These are phyloP conservation scores for Thermochaetoides dissita DNA, from an alignment of 2,329 filamentous ascomycete genomes.

Conservation along the genomic window DNA sequence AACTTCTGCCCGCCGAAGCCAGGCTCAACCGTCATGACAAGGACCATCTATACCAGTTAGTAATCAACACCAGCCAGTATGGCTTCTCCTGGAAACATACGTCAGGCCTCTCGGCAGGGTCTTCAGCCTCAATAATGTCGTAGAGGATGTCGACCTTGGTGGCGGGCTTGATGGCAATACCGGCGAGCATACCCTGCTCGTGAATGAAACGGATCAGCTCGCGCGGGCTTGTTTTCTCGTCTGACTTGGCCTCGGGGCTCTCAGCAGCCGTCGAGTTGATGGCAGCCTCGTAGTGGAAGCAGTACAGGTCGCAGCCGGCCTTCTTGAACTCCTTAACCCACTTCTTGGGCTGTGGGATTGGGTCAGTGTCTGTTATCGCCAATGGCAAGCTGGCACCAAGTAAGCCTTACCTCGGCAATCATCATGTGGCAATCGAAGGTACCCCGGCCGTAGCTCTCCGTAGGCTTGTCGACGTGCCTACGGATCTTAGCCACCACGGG, in stretches of 20 bases:
- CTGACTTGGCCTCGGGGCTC: constrained; percentile 54
- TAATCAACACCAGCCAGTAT: constrained; percentile 1
- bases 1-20: constrained; percentile 98
- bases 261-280: constrained; percentile 68
- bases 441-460: constrained; percentile 57
- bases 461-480: constrained; percentile 64
- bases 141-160: constrained; percentile 85
- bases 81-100: constrained; percentile 38
- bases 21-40: constrained; percentile 96
- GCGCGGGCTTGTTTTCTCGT: constrained; percentile 63
- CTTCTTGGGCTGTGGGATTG: constrained; percentile 64
- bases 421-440: constrained; percentile 99
- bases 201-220: constrained; percentile 88
- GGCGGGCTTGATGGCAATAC: constrained; percentile 88
- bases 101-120: constrained; percentile 70
- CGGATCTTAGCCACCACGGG: constrained; percentile 93
- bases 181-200: constrained; percentile 72
- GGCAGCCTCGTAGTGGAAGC: constrained; percentile 98
- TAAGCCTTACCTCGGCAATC: constrained; percentile 71
- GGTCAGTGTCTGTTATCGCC: neutral
- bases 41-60: constrained; percentile 60
- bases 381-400: neutral
- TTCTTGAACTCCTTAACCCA: constrained; percentile 94
- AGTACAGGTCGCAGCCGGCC: constrained; percentile 95
- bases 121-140: constrained; percentile 65